phyloP scores from a whole-genome alignment of 2,329 filamentous ascomycete genomes.

The Diaporthe citri region DNA sequence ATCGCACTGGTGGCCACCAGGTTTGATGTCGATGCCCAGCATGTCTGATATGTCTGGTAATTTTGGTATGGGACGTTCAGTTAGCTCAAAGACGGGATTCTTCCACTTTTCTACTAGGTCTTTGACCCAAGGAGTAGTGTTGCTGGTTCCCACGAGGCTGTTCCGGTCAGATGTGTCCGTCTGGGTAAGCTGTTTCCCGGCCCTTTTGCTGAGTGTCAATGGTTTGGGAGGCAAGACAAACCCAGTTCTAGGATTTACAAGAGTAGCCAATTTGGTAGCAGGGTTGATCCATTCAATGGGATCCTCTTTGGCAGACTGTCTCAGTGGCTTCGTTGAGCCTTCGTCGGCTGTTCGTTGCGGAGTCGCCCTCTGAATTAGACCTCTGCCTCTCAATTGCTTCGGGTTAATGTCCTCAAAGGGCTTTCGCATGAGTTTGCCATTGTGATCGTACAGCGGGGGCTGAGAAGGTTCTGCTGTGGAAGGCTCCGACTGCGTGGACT shows the following conservation, averaged over 20 bases:
- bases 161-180: slow-evolving; percentile 50
- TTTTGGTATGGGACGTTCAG: slow-evolving; percentile 60
- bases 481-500: background rate
- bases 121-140: slow-evolving; percentile 66
- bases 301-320: slow-evolving; percentile 42
- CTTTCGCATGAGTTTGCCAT: slow-evolving; percentile 56
- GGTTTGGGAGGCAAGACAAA: slow-evolving; percentile 48
- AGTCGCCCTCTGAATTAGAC: background rate
- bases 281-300: slow-evolving; percentile 72
- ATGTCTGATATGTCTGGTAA: slow-evolving; percentile 50
- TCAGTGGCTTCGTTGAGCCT: background rate
- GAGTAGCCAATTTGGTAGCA: slow-evolving; percentile 61
- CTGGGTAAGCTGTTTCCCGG: slow-evolving; percentile 42
- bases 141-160: background rate
- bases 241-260: slow-evolving; percentile 70
- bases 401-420: slow-evolving; percentile 57
- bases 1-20: slow-evolving; percentile 26
- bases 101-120: slow-evolving; percentile 75
- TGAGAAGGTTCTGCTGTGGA: background rate
- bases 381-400: background rate
- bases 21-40: slow-evolving; percentile 43
- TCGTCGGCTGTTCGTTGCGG: background rate
- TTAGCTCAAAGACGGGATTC: slow-evolving; percentile 78
- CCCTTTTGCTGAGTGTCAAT: slow-evolving; percentile 30
- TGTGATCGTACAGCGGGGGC: slow-evolving; percentile 53